Evolutionary conservation across 2,329 filamentous ascomycete species (phyloP).

Genomic region (Proliferodiscus dingleyae): DNA sequence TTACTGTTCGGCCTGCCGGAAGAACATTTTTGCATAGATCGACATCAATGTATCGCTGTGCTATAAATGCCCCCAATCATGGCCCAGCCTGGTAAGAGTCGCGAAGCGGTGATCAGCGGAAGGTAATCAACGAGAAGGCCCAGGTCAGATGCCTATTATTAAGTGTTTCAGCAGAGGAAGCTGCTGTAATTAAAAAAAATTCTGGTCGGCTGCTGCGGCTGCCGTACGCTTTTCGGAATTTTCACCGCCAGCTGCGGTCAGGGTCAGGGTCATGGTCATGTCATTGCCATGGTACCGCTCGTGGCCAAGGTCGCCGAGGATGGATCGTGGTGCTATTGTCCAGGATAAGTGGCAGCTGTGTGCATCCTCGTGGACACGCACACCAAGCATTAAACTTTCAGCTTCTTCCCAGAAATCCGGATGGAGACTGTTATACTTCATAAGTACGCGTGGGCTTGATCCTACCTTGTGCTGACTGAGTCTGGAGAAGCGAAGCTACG

Average conservation of each 20-base stretch:
- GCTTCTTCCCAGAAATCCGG: no score
- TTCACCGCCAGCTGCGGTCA: no score
- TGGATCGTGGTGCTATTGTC: no score
- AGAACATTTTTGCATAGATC: no score
- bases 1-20: constrained; percentile 5
- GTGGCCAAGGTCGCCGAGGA: background rate
- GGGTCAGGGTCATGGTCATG: no score
- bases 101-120: constrained; percentile 12
- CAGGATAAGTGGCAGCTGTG: background rate
- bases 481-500: background rate
- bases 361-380: background rate
- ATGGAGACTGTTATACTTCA: background rate
- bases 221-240: no score
- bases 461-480: no score
- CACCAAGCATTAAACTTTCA: no score
- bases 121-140: background rate
- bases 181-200: no score
- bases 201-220: background rate
- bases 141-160: background rate
- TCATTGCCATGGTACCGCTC: no score
- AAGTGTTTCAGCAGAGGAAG: background rate
- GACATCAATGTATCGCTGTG: no score
- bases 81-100: constrained; percentile 8
- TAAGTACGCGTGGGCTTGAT: no score
- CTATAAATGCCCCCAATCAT: constrained; percentile 8